Base-by-base conservation (phyloP, 345 rosid genomes). In the Combretum micranthum region DNA sequence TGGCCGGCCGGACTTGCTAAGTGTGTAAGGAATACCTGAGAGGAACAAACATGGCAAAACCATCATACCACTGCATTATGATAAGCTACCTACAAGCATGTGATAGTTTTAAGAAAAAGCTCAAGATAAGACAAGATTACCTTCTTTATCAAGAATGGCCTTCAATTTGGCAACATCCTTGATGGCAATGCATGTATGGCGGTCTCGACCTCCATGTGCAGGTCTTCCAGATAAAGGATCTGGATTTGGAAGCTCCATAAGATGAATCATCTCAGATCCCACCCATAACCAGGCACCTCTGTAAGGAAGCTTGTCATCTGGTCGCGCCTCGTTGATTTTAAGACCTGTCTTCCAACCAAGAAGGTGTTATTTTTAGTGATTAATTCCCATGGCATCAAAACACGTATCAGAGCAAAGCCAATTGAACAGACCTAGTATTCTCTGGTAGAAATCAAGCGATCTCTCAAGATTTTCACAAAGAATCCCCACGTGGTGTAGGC, bases 241-340 rank as follows among this genome's bases (percentile, higher is more conserved):
- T 1, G 98, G 97, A 76, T 88, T 88, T 13, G 97, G 91, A 56
- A 88, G 98, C 75, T 92, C 98, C 98, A 92, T 92, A n/a, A 92
- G 66, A 70, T 92, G 98, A 67, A 92, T 92, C 97, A 88, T 92
- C 80, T 89, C 97, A 44, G 96, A 73, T 52, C 98, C 98, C 53
- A 92, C 81, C 98, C 98, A 92, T 74, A 92, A 69, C 94, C 98
- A 92, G 47, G 87, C 95, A 42, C 97, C 98, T 57, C 89, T 82
- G 32, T 92, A 84, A 0, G 95, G 97, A 67, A 92, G 90, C 80
- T 86, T 92, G 67, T 86, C 89, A 23, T 92, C 74, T 19, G 99
- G 99, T 69, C 99, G 86, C 60, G 87, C 96, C 75, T 88, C 89
- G 5, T 88, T 93, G 64, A 86, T 83, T 74, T 93, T 91, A 50